These are phyloP conservation scores for Claviceps maximensis DNA, from an alignment of 2,329 filamentous ascomycete species.

Conservation along the genomic window DNA sequence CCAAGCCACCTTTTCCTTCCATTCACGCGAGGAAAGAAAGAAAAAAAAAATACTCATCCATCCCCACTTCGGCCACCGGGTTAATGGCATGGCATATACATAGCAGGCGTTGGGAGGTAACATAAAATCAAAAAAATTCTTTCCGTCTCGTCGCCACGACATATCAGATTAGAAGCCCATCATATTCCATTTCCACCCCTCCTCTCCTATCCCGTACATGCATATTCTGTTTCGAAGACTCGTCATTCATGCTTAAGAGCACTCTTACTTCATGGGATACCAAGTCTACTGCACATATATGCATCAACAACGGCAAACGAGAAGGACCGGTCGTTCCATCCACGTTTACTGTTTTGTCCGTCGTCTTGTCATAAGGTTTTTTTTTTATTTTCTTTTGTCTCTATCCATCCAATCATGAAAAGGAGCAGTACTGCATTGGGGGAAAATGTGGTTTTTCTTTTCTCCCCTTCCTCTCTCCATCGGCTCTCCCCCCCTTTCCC, in stretches of 20 bases:
- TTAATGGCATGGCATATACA: constrained; percentile 12
- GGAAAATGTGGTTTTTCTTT: background rate
- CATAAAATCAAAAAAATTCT: background rate
- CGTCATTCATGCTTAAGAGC: background rate
- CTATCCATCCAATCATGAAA: too few relatives aligned
- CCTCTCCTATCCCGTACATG: background rate
- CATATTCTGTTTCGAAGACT: background rate
- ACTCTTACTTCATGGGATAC: background rate
- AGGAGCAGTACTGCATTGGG: background rate
- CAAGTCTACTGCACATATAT: background rate
- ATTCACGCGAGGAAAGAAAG: background rate
- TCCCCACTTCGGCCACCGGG: background rate
- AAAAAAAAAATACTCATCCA: background rate
- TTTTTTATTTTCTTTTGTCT: background rate
- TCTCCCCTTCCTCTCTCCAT: too few relatives aligned
- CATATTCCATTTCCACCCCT: background rate
- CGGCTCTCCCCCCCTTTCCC: too few relatives aligned
- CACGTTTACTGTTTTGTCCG: background rate
- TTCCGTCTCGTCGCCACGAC: background rate
- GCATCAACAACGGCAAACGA: background rate
- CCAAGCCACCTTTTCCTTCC: background rate
- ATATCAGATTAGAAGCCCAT: background rate
- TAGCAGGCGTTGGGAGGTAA: constrained; percentile 21
- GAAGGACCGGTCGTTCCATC: background rate
- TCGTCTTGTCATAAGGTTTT: background rate